Percentiles rank a stretch among this genome's conserved stretches.
phyloP scores from a whole-genome alignment of 2,329 filamentous ascomycete species.

The Elsinoe fawcettii region DNA sequence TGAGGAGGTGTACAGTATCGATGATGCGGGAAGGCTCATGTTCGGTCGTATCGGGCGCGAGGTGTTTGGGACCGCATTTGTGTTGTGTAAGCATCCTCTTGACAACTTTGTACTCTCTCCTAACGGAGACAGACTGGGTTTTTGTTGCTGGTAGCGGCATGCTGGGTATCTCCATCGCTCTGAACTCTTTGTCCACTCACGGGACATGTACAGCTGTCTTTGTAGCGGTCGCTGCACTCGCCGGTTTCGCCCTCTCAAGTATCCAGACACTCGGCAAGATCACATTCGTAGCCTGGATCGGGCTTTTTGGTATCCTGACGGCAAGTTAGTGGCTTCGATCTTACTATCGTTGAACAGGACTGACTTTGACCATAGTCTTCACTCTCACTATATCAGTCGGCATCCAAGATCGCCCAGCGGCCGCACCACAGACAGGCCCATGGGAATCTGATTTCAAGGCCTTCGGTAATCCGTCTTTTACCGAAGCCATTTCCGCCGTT shows the following conservation, averaged over 20 bases:
- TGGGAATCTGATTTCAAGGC: conserved; percentile 25
- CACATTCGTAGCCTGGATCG: conserved; percentile 32
- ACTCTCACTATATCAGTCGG: conserved; percentile 30
- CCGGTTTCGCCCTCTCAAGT: conserved; percentile 32
- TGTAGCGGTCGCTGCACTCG: conserved; percentile 35
- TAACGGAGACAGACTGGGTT: conserved; percentile 22
- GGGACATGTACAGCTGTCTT: conserved; percentile 36
- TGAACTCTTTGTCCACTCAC: conserved; percentile 25
- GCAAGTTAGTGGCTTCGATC: conserved; percentile 23
- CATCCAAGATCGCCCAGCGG: conserved; percentile 29
- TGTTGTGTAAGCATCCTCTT: conserved; percentile 26
- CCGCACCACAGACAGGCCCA: conserved; percentile 22
- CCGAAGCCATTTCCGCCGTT: conserved; percentile 27
- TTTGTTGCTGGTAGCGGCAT: conserved; percentile 33
- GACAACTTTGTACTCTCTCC: conserved; percentile 11
- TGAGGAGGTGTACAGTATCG: conserved; percentile 50
- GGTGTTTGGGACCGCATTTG: conserved; percentile 36
- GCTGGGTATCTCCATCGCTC: conserved; percentile 23
- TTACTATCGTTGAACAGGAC: not conserved
- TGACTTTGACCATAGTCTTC: conserved; percentile 22
- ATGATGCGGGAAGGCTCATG: conserved; percentile 48
- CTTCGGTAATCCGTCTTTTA: conserved; percentile 27
- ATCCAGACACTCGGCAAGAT: conserved; percentile 31
- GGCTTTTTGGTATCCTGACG: conserved; percentile 23
- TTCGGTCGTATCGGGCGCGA: conserved; percentile 48